Evolutionary conservation across 345 rosid genomes (phyloP), one percentile per base, ranked within the genome.

Genomic region (Rubroshorea leprosula): DNA sequence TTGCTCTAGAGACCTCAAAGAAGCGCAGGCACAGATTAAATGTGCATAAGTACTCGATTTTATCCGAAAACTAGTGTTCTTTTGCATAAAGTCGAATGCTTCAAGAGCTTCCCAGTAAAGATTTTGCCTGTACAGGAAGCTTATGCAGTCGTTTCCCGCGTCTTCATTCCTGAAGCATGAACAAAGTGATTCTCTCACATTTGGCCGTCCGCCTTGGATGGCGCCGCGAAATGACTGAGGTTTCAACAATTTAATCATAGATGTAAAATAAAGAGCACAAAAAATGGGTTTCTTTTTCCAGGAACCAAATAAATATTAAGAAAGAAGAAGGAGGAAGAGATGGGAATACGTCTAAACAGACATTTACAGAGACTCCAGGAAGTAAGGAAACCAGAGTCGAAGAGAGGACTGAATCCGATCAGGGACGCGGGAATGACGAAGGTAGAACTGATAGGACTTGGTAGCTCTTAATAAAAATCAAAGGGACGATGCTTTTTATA

Each of bases 11-110:
- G 78, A 78, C 47, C 75, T 74, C 46, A 71, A 61, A 14, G 75
- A 62, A 50, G 83, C 68, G 57, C 85, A 80, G 23, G 78, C 80
- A 48, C 74, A 70, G 24, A 83, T 69, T 54, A 83, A 63, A 26
- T 61, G 63, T 16, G 67, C 67, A 17, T 71, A 83, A 5, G 81
- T 69, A 21, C 68, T 63, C 20, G 68, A 57, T 23, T 58, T 62
- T 54, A 83, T 64, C 41, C 38, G 35, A 61, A 61, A 69, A 38
- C 23, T 57, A 21, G 83, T 60, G 27, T 54, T 65, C 61, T 49
- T 74, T 46, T 54, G 66, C 26, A 76, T 16, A 55, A 56, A 58
- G 17, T 75, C 72, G 59, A 80, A 83, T 5, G 80, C 79, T 68
- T 75, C 75, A 21, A 83, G 49, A 20, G 89, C 81, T 69, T 83